Base-by-base conservation (phyloP, 495 filamentous ascomycete genomes). In the Chaetomium tenue region DNA sequence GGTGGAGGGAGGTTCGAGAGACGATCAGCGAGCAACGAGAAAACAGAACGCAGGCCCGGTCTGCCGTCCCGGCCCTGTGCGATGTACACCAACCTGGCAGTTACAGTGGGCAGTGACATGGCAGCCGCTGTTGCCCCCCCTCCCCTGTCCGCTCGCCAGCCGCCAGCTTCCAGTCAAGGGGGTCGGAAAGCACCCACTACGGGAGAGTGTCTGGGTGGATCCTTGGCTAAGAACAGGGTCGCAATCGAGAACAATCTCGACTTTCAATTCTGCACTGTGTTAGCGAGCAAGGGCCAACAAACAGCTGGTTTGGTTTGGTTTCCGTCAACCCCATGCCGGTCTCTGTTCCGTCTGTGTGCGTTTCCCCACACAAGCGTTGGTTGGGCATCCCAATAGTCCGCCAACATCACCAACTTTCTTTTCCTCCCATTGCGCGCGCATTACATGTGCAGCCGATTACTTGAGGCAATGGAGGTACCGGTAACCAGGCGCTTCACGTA, bases 41-140 rank as follows among this genome's bases (percentile, higher is more conserved):
- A 70, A 72, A 72, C 61, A 68, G 64, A 72, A 56, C 58, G 39
- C 37, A 65, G 65, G 66, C 68, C 72, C 65, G 66, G 67, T 70
- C 63, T 71, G 58, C 69, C 68, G 64, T 37, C 13, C 26, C 26
- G 16, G 57, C 46, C 46, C 39, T 58, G 55, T 58, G 58, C 46
- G 30, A 60, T 39, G 58, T 60, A 60, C 58, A 37, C 28, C 12
- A 11, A 39, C 44, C 55, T 8, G 22, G 23, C 7, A 46, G 37
- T 15, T 58, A 26, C 60, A 63, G 62, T 67, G 61, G 44, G 52
- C 64, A 62, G 61, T 15, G 58, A 69, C 64, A 61, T 66, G 30
- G 20, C 48, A 26, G 59, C 63, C 56, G 58, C 55, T 68, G 40
- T 42, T 39, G 61, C 51, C 48, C 58, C 30, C 12, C 11, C 8